Percentiles rank a stretch among this genome's conserved stretches.
phyloP scores from a whole-genome alignment of 2,329 filamentous ascomycete genomes.

The Colletotrichum sp. region DNA sequence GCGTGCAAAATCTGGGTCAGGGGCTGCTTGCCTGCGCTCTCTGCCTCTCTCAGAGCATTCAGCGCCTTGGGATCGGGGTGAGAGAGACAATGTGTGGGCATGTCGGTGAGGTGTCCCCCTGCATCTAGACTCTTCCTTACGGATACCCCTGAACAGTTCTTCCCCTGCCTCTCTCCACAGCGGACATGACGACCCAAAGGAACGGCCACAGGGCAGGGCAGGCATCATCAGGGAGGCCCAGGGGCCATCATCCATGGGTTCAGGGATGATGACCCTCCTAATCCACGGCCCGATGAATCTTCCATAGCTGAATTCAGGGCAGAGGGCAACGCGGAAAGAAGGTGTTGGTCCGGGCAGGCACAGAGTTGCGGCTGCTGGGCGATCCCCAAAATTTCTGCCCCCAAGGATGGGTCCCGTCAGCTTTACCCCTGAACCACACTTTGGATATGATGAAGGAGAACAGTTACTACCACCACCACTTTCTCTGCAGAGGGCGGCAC shows the following conservation, averaged over 20 bases:
- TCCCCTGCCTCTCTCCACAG: neutral
- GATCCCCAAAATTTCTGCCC: neutral
- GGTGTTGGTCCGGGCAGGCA: neutral
- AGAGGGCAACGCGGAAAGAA: neutral
- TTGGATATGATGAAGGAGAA: neutral
- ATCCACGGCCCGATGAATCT: neutral
- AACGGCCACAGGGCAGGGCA: neutral
- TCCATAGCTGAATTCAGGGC: neutral
- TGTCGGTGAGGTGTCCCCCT: neutral
- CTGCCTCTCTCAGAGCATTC: neutral
- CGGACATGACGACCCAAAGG: neutral
- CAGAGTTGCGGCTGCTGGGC: conserved; percentile 10
- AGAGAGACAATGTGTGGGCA: neutral
- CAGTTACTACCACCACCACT: neutral
- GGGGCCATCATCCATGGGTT: neutral
- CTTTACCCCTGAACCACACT: neutral
- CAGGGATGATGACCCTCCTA: neutral
- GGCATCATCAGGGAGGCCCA: neutral
- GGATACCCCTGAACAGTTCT: neutral
- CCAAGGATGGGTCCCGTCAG: neutral
- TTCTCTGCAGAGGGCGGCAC: neutral
- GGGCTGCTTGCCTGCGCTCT: neutral
- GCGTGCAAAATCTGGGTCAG: neutral
- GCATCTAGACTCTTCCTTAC: neutral
- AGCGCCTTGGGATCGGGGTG: neutral